phyloP scores from a whole-genome alignment of 116 monocot species.

The Dioscorea cayenensis region DNA sequence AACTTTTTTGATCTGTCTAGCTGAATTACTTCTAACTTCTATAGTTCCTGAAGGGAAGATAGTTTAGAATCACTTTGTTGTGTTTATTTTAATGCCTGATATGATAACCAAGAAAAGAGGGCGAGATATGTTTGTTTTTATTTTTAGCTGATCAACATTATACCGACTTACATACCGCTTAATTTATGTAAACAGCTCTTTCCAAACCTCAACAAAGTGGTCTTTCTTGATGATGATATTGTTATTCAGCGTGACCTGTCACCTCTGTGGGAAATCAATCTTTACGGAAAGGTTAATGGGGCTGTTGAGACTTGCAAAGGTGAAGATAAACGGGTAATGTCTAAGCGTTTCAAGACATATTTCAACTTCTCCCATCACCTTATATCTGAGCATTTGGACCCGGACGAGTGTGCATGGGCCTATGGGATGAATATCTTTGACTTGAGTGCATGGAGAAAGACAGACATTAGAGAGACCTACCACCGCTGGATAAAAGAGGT shows the following conservation, averaged over 20 bases:
- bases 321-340: slow-evolving; percentile 89
- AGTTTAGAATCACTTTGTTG: no score
- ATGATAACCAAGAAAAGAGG: no score
- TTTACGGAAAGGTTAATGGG: slow-evolving; percentile 83
- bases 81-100: no score
- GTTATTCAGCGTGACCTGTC: slow-evolving; percentile 78
- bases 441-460: slow-evolving; percentile 73
- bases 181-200: slow-evolving; percentile 50
- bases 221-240: slow-evolving; percentile 96
- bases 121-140: background rate
- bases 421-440: slow-evolving; percentile 98
- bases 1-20: no score
- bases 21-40: no score
- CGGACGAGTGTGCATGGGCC: slow-evolving; percentile 90
- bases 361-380: slow-evolving; percentile 93
- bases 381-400: slow-evolving; percentile 59
- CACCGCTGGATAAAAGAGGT: slow-evolving; percentile 96
- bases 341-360: slow-evolving; percentile 79
- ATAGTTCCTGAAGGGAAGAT: no score
- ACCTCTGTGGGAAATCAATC: slow-evolving; percentile 73
- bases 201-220: slow-evolving; percentile 81
- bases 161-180: background rate
- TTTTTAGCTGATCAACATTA: background rate
- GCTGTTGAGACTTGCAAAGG: slow-evolving; percentile 95
- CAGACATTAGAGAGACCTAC: slow-evolving; percentile 63